Conservation (phyloP, 495 filamentous ascomycete genomes). For the Acidiella bohemica region DNA sequence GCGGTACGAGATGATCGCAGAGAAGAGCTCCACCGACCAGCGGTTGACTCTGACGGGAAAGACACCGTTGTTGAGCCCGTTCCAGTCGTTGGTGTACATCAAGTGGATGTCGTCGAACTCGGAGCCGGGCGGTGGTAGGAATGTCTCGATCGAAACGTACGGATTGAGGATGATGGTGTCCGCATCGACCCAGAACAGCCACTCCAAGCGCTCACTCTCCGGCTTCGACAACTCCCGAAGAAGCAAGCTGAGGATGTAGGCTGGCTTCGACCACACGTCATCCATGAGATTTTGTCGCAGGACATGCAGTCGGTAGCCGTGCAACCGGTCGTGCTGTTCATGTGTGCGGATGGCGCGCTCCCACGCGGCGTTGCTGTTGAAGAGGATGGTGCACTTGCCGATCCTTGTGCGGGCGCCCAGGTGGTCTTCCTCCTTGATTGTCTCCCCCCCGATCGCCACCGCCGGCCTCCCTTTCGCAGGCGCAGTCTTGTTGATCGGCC, state of each 20-base stretch:
- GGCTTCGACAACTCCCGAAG: constrained; percentile 39
- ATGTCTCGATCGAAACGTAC: constrained; percentile 37
- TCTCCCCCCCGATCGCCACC: constrained; percentile 8
- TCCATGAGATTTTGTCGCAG: constrained; percentile 23
- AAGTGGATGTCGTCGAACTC: constrained; percentile 34
- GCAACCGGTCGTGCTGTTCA: constrained; percentile 23
- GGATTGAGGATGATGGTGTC: constrained; percentile 42
- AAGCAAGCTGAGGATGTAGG: constrained; percentile 35
- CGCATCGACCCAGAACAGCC: constrained; percentile 42
- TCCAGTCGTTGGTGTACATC: constrained; percentile 38
- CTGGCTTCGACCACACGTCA: constrained; percentile 36
- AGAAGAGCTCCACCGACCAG: constrained; percentile 39
- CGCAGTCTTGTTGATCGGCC: background rate
- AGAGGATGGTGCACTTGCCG: constrained; percentile 26
- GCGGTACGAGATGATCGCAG: constrained; percentile 33
- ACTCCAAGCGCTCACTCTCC: constrained; percentile 34
- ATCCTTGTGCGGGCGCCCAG: constrained; percentile 18
- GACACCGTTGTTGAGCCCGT: constrained; percentile 44
- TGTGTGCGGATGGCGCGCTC: constrained; percentile 27
- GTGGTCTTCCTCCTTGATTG: constrained; percentile 6
- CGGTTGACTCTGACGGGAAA: constrained; percentile 38
- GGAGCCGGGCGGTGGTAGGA: constrained; percentile 34
- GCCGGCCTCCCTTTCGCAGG: background rate
- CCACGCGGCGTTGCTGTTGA: constrained; percentile 23
- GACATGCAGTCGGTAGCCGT: constrained; percentile 26